Evolutionary conservation across 176 grass and related monocot genomes (phyloP).

Genomic region (Avena sativa): DNA sequence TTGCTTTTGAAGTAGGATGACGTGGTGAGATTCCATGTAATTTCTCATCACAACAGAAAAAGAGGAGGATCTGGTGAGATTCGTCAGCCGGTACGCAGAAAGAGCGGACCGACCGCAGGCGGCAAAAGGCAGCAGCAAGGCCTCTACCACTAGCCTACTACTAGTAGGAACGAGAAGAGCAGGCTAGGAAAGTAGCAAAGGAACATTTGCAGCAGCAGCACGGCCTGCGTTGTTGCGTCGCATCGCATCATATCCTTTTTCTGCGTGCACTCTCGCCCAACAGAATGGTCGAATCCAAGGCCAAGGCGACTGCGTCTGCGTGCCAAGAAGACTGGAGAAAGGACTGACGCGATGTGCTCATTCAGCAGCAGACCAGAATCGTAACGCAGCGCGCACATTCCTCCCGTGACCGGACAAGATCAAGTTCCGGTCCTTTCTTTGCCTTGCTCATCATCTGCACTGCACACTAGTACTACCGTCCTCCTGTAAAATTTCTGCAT

Average conservation of each 20-base stretch:
- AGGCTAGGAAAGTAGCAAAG: no score
- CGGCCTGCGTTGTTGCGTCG: background rate
- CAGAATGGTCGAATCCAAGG: background rate
- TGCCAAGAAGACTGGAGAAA: background rate
- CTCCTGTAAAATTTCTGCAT: no score
- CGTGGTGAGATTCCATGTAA: background rate
- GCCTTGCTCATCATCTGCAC: no score
- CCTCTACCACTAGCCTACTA: no score
- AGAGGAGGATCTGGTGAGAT: background rate
- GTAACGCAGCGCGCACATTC: no score
- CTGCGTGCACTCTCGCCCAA: background rate
- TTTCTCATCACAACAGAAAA: no score
- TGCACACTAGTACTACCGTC: no score
- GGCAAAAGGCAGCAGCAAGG: background rate
- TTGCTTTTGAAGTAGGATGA: background rate
- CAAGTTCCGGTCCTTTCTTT: no score
- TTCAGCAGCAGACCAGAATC: no score
- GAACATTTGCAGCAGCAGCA: background rate
- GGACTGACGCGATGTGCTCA: background rate
- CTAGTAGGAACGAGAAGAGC: no score
- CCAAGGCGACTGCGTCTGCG: background rate
- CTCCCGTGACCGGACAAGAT: no score
- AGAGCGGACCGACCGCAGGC: background rate
- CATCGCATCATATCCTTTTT: background rate
- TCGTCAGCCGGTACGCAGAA: background rate